Base-by-base conservation (phyloP, 257 asterid genomes). In the Penstemon barbatus region DNA sequence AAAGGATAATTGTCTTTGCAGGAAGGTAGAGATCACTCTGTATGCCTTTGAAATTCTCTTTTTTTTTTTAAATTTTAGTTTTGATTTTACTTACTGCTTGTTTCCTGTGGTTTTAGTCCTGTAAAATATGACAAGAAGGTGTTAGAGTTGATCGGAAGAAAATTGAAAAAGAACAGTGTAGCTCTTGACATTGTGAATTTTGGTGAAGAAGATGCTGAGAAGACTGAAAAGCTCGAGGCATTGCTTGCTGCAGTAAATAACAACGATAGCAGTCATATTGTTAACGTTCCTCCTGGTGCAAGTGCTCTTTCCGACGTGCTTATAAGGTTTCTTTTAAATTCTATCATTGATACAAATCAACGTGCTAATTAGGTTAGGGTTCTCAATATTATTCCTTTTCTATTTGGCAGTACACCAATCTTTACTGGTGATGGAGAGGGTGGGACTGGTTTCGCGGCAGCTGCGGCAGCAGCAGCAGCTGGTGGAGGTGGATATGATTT, bases 391-490 rank as follows among this genome's bases (percentile, higher is more conserved):
- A 40, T 56, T 61, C 33, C 33, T 25, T 25, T 73, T 73, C 58
- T 51, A 40, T 50, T 78, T 63, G 61, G 75, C 85, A 94, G 98
- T 72, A 85, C 97, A 72, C 96, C 99, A 39, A 89, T 91, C 73
- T 94, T 94, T 80, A 91, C 97, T 11, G 95, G 98, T 61, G 98
- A 89, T 77, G 99, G 96, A 65, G 99, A 94, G 75, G 95, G 97
- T 52, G 96, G 98, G 58, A 89, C 96, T 77, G 95, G 95, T 55
- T 91, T 82, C 78, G 96, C 87, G 2, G 97, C 97, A 0, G 85
- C 89, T 11, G 97, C 95, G 0, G 96, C 97, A 7, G 95, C 96
- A 4, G 89, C 86, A 13, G 90, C 88, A 10, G 87, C 89, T 74
- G 86, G 91, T 79, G 93, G 93, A 48, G 90, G 89, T 67, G 97